These are phyloP conservation scores for Parastagonospora avenae DNA, from an alignment of 2,329 filamentous ascomycete genomes.

Conservation along the genomic window DNA sequence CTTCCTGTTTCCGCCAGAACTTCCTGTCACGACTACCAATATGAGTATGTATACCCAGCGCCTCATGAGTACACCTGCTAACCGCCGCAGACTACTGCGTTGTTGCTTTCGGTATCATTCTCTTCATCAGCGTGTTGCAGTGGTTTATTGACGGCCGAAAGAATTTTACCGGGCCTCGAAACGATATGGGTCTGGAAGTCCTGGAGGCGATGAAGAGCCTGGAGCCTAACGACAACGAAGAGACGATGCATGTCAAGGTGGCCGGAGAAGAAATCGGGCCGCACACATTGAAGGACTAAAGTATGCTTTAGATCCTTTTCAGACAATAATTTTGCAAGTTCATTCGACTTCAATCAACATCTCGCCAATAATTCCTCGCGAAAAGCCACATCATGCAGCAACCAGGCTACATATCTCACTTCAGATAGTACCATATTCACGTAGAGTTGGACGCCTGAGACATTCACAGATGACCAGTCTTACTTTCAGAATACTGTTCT, in stretches of 20 bases:
- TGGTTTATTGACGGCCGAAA: constrained; percentile 67
- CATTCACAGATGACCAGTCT: too few relatives aligned
- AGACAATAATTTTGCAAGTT: too few relatives aligned
- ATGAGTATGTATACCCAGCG: constrained; percentile 62
- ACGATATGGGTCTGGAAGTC: constrained; percentile 51
- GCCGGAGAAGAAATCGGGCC: constrained; percentile 9
- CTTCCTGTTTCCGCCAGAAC: constrained; percentile 73
- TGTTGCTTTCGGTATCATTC: constrained; percentile 63
- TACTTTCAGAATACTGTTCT: too few relatives aligned
- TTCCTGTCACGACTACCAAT: constrained; percentile 67
- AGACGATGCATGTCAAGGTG: constrained; percentile 6
- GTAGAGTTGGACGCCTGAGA: too few relatives aligned
- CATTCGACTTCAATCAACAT: too few relatives aligned
- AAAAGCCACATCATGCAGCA: too few relatives aligned
- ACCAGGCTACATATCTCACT: too few relatives aligned
- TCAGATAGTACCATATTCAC: too few relatives aligned
- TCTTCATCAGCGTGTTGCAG: constrained; percentile 62
- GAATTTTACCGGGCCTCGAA: constrained; percentile 60
- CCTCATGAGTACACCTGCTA: constrained; percentile 9
- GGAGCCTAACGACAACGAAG: constrained; percentile 8
- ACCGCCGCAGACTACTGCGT: constrained; percentile 54
- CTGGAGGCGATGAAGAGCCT: constrained; percentile 38
- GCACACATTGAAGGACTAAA: not conserved
- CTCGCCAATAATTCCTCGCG: too few relatives aligned
- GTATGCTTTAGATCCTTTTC: too few relatives aligned